Conservation (phyloP, 495 filamentous ascomycete genomes). For the Penicillium robsamsonii region DNA sequence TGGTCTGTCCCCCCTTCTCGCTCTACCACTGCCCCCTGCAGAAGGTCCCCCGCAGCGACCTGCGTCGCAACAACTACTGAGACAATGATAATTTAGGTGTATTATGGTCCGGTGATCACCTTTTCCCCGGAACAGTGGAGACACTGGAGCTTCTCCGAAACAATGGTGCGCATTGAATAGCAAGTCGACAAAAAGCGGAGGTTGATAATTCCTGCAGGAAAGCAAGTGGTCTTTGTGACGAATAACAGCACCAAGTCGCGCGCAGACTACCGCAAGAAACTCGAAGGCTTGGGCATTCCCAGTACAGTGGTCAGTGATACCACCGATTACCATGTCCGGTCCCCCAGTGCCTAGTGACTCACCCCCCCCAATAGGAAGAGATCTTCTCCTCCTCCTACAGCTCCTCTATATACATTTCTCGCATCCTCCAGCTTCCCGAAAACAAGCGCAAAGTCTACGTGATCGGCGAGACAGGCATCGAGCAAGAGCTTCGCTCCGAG, state of each 20-base stretch:
- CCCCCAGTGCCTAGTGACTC: constrained; percentile 3
- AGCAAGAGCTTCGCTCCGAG: constrained; percentile 78
- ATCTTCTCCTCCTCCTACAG: constrained; percentile 96
- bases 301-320: constrained; percentile 54
- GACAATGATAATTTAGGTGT: constrained; percentile 62
- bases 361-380: constrained; percentile 61
- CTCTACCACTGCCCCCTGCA: constrained; percentile 14
- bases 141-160: constrained; percentile 76
- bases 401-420: constrained; percentile 91
- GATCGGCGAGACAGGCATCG: constrained; percentile 87
- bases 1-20: constrained; percentile 56
- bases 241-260: constrained; percentile 99
- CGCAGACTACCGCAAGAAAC: constrained; percentile 85
- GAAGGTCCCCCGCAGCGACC: not conserved
- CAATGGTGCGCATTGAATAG: constrained; percentile 54
- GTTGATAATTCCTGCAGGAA: constrained; percentile 54
- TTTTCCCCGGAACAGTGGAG: constrained; percentile 79
- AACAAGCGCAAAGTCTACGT: constrained; percentile 91
- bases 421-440: constrained; percentile 73
- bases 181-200: constrained; percentile 6
- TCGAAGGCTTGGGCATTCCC: constrained; percentile 78
- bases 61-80: constrained; percentile 20
- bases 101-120: constrained; percentile 89
- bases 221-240: constrained; percentile 92
- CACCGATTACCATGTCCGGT: not conserved